phyloP scores from a whole-genome alignment of 2,329 filamentous ascomycete species.

The Epichloe sp. region DNA sequence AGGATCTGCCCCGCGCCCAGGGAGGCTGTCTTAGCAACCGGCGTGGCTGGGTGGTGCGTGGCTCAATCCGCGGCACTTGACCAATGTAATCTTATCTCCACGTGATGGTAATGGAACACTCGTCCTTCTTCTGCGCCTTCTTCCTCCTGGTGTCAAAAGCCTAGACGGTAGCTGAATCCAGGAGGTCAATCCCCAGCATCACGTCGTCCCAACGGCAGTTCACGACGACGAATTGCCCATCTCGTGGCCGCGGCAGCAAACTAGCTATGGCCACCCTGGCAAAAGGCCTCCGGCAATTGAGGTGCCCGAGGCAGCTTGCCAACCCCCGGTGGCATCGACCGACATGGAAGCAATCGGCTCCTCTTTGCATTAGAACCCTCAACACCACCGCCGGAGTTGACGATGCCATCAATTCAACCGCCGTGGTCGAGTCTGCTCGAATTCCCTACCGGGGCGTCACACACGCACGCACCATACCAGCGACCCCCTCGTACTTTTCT shows the following conservation, averaged over 20 bases:
- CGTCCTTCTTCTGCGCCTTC: too few species aligned
- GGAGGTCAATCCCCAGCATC: background rate
- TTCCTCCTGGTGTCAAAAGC: background rate
- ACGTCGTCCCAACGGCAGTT: background rate
- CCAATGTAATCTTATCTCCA: constrained; percentile 11
- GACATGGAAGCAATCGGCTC: constrained; percentile 11
- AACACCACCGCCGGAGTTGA: constrained; percentile 9
- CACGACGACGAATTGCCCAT: background rate
- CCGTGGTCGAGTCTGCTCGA: constrained; percentile 12
- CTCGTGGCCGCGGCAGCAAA: constrained; percentile 6
- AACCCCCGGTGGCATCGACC: constrained; percentile 18
- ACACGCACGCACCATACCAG: constrained; percentile 64
- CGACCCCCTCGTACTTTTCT: constrained; percentile 90
- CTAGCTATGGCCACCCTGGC: constrained; percentile 22
- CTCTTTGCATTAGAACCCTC: constrained; percentile 15
- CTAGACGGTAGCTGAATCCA: background rate
- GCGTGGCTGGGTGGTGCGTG: constrained; percentile 9
- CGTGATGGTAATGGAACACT: constrained; percentile 7
- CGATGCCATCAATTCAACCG: constrained; percentile 7
- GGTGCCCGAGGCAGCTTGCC: constrained; percentile 19
- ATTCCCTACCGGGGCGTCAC: constrained; percentile 20
- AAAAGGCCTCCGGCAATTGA: constrained; percentile 22
- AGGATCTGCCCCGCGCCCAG: constrained; percentile 21
- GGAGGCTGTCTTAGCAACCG: constrained; percentile 9
- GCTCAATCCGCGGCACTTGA: too few species aligned